Evolutionary conservation across 441 rosid species (phyloP), one percentile per base, ranked within the genome.

Genomic region (Gossypium schwendimanii): DNA sequence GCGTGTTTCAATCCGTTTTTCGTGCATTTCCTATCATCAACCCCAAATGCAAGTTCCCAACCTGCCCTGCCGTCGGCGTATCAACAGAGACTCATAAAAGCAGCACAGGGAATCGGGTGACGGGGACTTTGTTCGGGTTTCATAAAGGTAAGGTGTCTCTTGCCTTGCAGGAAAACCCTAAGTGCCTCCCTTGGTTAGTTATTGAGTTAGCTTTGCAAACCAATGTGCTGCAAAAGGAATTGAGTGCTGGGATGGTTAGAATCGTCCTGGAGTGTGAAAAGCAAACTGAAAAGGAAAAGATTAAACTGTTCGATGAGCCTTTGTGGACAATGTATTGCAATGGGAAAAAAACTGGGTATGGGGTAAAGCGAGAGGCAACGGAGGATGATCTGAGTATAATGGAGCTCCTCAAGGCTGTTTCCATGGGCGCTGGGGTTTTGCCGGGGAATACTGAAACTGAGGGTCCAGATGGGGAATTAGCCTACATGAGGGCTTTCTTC

Each of bases 181-280:
- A 63, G 20, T 87, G 87, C 68, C 71, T 84, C 4, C 93, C 93
- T 4, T 63, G 86, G 0, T 14, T 81, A 0, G 81, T 87, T 0
- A 39, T 87, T 0, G 93, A 88, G 76, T 69, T 88, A 0, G 81
- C 89, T 24, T 77, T 85, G 55, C 88, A 83, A 44, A 89, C 88
- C 5, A 69, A 24, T 33, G 81, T 77, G 24, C 18, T 87, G 0
- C 91, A 83, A 55, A 85, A 79, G 82, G 93, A 88, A 49, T 66
- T 88, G 69, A 72, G 78, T 58, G 53, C 85, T 0, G 98, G 96
- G 0, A 88, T 88, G 96, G 88, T 93, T 49, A 77, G 97, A 73
- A 90, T 93, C 15, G 96, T 97, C 4, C 77, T 93, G 2, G 97
- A 93, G 72, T 87, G 94, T 14, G 97, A 93, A 74, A 93, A 93